These are phyloP conservation scores for Remersonia thermophila DNA, from an alignment of 2,329 filamentous ascomycete species.

Conservation along the genomic window DNA sequence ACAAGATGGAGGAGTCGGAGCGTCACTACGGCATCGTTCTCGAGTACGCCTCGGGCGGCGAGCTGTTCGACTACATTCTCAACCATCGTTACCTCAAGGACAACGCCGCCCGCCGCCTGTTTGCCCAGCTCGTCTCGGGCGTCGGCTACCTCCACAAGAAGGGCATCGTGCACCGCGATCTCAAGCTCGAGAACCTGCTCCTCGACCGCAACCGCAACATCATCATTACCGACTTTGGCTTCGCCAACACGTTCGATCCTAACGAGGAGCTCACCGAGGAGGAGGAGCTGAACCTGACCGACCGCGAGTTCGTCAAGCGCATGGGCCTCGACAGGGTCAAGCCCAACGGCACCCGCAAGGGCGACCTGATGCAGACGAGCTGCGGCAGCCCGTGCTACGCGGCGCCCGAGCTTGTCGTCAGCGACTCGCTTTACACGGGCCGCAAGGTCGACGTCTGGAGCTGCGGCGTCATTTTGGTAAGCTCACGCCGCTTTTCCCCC, in stretches of 20 bases:
- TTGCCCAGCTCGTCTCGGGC: slow-evolving; percentile 90
- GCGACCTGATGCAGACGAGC: slow-evolving; percentile 97
- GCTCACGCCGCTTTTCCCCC: slow-evolving; percentile 24
- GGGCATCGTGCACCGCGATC: slow-evolving; percentile 91
- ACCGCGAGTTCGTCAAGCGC: slow-evolving; percentile 78
- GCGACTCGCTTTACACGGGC: slow-evolving; percentile 92
- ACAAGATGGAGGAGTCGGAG: slow-evolving; percentile 98
- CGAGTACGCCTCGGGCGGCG: slow-evolving; percentile 93
- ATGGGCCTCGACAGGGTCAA: slow-evolving; percentile 73
- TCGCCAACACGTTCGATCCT: slow-evolving; percentile 93
- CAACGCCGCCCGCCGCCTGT: slow-evolving; percentile 75
- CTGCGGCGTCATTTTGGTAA: slow-evolving; percentile 92
- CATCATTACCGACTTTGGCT: slow-evolving; percentile 98
- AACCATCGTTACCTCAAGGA: slow-evolving; percentile 96
- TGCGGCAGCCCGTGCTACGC: slow-evolving; percentile 98
- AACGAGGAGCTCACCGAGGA: slow-evolving; percentile 79
- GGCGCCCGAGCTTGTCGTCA: slow-evolving; percentile 91
- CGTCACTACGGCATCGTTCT: slow-evolving; percentile 95
- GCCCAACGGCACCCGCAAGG: slow-evolving; percentile 63
- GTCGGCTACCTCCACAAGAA: slow-evolving; percentile 98
- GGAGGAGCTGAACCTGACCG: slow-evolving; percentile 74
- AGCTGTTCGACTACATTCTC: slow-evolving; percentile 96
- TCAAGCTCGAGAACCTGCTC: slow-evolving; percentile 92
- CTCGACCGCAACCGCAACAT: slow-evolving; percentile 96
- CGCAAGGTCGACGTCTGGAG: slow-evolving; percentile 99